Evolutionary conservation across 140 eudicot species (phyloP).

Genomic region (Stevia rebaudiana): DNA sequence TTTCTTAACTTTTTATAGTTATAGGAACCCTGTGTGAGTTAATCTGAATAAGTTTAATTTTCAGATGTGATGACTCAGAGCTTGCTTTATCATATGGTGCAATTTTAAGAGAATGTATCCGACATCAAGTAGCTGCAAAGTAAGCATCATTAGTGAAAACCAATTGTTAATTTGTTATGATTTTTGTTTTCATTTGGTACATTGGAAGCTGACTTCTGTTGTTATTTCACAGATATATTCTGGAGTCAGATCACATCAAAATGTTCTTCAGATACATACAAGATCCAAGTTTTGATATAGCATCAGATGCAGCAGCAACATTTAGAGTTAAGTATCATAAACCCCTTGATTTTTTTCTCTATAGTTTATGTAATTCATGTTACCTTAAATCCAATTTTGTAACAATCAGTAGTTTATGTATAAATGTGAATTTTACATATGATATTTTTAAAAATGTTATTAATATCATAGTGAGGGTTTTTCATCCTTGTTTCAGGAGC

Average conservation of each 20-base stretch:
- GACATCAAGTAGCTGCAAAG: constrained; percentile 90
- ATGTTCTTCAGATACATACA: constrained; percentile 67
- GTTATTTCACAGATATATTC: constrained; percentile 48
- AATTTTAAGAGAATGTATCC: constrained; percentile 78
- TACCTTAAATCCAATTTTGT: not conserved
- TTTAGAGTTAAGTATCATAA: constrained; percentile 47
- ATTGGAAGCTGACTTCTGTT: constrained; percentile 13
- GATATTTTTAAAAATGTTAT: not conserved
- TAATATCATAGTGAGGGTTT: constrained; percentile 10
- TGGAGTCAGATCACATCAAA: constrained; percentile 62
- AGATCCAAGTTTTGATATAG: constrained; percentile 75
- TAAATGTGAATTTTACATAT: not conserved
- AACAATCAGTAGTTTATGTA: not conserved
- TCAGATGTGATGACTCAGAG: constrained; percentile 63
- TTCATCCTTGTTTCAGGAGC: constrained; percentile 48
- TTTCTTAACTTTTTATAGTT: too few species aligned
- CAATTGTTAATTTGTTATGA: not conserved
- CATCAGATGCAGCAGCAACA: constrained; percentile 80
- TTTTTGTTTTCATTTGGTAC: not conserved
- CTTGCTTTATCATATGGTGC: constrained; percentile 67
- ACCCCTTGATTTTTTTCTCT: not conserved
- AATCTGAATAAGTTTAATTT: constrained; percentile 16
- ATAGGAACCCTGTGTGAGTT: not conserved
- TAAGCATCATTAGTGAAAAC: constrained; percentile 26
- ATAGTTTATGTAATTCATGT: not conserved